Conservation (phyloP, 345 rosid species). For the Populus deltoides region DNA sequence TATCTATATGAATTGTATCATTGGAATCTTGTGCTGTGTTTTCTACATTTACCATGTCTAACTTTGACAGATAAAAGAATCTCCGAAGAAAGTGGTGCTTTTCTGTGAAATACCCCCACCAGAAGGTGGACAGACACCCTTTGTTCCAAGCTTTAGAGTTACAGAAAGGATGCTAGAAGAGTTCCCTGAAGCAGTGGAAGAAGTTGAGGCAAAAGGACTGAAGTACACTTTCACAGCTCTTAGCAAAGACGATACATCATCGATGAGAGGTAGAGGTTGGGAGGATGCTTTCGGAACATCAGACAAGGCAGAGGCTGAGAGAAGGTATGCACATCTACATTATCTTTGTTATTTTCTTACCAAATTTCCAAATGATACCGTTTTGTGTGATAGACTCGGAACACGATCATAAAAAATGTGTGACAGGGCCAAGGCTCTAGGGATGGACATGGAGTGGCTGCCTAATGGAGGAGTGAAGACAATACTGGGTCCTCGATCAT, state of each 20-base stretch:
- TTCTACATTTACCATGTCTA: too few species aligned
- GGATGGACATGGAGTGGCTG: slow-evolving; percentile 64
- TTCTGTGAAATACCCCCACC: slow-evolving; percentile 66
- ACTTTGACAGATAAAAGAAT: slow-evolving; percentile 42
- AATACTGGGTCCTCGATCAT: slow-evolving; percentile 31
- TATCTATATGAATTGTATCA: neutral
- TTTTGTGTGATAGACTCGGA: neutral
- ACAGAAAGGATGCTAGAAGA: slow-evolving; percentile 56
- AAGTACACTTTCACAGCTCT: slow-evolving; percentile 44
- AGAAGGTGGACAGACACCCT: slow-evolving; percentile 65
- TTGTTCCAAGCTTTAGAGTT: slow-evolving; percentile 67
- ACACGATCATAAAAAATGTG: neutral
- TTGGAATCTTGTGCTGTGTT: too few species aligned
- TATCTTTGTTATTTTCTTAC: neutral
- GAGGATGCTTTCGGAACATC: slow-evolving; percentile 59
- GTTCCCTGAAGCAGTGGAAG: slow-evolving; percentile 57
- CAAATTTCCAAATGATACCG: neutral
- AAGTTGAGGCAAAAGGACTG: slow-evolving; percentile 54
- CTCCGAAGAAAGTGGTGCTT: slow-evolving; percentile 44
- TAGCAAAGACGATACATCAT: slow-evolving; percentile 38
- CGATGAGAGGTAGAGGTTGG: slow-evolving; percentile 70
- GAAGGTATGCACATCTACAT: slow-evolving; percentile 27
- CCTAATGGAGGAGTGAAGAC: slow-evolving; percentile 46
- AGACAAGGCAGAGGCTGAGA: slow-evolving; percentile 47
- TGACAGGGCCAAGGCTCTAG: slow-evolving; percentile 43